Evolutionary conservation across 768 basidiomycete genomes (phyloP).

Genomic region (Tricholomella constricta): DNA sequence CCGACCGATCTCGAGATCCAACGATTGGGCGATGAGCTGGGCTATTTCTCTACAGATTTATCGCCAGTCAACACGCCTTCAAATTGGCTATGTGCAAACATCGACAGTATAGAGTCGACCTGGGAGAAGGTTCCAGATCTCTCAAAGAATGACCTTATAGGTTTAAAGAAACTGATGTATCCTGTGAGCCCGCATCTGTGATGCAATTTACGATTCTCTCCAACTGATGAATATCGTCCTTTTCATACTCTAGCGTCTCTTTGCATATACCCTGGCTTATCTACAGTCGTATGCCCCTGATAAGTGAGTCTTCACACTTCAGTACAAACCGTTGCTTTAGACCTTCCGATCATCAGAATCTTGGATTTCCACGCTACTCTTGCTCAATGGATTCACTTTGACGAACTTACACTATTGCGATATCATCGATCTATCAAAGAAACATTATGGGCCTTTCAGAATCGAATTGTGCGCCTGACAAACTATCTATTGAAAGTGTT

Average conservation of each 20-base stretch:
- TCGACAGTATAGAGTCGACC: constrained; percentile 7
- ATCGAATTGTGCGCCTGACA: neutral
- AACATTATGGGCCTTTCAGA: constrained; percentile 5
- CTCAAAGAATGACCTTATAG: neutral
- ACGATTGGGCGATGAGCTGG: constrained; percentile 5
- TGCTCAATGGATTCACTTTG: constrained; percentile 6
- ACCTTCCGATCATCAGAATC: neutral
- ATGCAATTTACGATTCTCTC: neutral
- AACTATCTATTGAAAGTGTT: too few relatives aligned
- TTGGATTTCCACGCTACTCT: neutral
- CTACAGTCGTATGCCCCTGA: neutral
- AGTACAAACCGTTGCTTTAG: neutral
- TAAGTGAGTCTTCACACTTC: neutral
- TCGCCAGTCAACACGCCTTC: constrained; percentile 1
- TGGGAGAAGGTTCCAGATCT: neutral
- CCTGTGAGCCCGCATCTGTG: neutral
- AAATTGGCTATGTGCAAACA: constrained; percentile 10
- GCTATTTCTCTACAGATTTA: neutral
- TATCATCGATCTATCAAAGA: constrained; percentile 9
- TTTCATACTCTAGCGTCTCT: too few relatives aligned
- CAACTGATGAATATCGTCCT: too few relatives aligned
- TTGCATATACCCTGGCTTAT: constrained; percentile 4
- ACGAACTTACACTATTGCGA: constrained; percentile 1
- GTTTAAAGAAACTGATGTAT: neutral
- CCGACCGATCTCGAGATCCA: neutral